Conservation (phyloP, 345 rosid species). For the Gossypioides kirkii region DNA sequence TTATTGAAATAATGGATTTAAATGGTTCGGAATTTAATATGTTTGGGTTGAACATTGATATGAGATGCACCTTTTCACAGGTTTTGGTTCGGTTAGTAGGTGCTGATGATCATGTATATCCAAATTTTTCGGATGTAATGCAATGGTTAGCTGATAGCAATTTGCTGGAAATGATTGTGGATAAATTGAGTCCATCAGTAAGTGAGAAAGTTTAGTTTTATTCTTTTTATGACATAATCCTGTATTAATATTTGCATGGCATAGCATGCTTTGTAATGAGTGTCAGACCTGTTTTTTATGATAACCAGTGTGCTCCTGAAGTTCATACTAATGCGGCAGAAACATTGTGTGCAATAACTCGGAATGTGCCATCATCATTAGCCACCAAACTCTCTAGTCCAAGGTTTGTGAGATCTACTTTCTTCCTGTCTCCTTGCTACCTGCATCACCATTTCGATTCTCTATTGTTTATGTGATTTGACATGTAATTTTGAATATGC, state of each 20-base stretch:
- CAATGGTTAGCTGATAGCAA: constrained; percentile 95
- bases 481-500: constrained; percentile 16
- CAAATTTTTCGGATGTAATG: constrained; percentile 94
- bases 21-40: neutral
- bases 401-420: constrained; percentile 45
- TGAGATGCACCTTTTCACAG: constrained; percentile 28
- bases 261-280: constrained; percentile 9
- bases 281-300: constrained; percentile 22
- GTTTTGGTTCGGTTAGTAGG: constrained; percentile 96
- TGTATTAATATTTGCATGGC: neutral
- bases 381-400: constrained; percentile 87
- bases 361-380: constrained; percentile 85
- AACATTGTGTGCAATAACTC: constrained; percentile 85
- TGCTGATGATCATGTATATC: constrained; percentile 92
- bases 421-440: neutral
- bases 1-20: neutral
- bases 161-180: constrained; percentile 92
- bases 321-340: constrained; percentile 97
- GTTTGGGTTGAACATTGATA: neutral
- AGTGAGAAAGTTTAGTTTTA: constrained; percentile 26
- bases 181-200: constrained; percentile 86
- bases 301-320: constrained; percentile 68
- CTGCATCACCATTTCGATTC: neutral
- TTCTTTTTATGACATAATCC: neutral
- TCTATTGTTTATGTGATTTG: neutral